Evolutionary conservation across 257 asterid species (phyloP).

Genomic region (Voacanga thouarsii): DNA sequence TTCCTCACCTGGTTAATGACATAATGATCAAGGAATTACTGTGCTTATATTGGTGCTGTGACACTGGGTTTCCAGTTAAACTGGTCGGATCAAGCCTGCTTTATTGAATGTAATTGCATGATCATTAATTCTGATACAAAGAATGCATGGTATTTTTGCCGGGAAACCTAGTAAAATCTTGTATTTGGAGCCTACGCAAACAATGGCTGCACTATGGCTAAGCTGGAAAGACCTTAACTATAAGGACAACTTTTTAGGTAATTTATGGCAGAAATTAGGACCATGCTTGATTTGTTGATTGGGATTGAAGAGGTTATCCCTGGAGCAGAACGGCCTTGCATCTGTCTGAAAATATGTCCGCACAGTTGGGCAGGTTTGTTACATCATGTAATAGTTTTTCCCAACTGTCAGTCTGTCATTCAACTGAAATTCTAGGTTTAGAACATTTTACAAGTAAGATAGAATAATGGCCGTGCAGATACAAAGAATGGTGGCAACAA

Average conservation of each 20-base stretch:
- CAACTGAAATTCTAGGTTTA: background rate
- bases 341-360: background rate
- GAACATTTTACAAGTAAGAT: background rate
- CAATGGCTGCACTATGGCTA: background rate
- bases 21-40: background rate
- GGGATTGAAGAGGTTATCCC: background rate
- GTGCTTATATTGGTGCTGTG: too few species aligned
- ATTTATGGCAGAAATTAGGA: conserved; percentile 1
- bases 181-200: background rate
- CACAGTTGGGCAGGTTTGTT: background rate
- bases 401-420: background rate
- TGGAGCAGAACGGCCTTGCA: background rate
- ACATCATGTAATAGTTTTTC: background rate
- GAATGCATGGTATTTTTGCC: background rate
- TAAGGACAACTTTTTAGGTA: background rate
- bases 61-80: background rate
- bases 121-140: background rate
- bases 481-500: background rate
- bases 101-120: background rate
- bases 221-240: background rate
- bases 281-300: background rate
- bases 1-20: background rate
- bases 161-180: background rate
- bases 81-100: background rate
- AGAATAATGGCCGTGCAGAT: background rate